Base-by-base conservation (phyloP, 495 filamentous ascomycete species). In the Trichoderma reesei region DNA sequence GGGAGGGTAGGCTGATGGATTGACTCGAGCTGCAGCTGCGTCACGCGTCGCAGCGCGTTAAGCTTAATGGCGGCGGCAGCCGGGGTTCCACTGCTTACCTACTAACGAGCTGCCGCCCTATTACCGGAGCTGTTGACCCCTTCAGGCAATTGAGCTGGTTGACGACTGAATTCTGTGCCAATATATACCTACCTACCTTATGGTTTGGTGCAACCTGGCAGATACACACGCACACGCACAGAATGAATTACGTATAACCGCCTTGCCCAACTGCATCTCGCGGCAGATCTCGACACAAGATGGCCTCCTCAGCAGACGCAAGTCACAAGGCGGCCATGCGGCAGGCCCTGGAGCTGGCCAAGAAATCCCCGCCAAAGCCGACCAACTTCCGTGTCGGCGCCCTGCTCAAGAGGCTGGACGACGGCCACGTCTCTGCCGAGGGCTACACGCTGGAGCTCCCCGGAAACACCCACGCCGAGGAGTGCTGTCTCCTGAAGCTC, bases 381-480 rank as follows among this genome's bases (percentile, higher is more conserved):
- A 91, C 90, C 48, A 97, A 97, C 74, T 98, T 90, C 78, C 85
- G 93, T 65, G 92, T 98, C 42, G 94, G 94, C 64, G 94, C 94
- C 7, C 69, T 96, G 54, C 77, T 98, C 37, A 78, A 96, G 36
- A 80, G 86, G 60, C 68, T 82, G 34, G 70, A 72, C 20, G 71
- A 78, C 37, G 82, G 88, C 68, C 76, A 81, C 11, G 80, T 96
- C 67, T 82, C 96, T 46, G 83, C 89, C 2, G 92, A 90, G 2
- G 92, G 93, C 61, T 97, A 92, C 79, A 96, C 92, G 8, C 83
- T 96, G 67, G 93, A 98, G 71, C 85, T 94, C 11, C 81, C 85
- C 0, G 94, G 92, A 14, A 98, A 98, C 80, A 96, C 92, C 0
- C 94, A 98, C 67, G 94, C 94, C 5, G 94, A 98, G 69, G 91